Evolutionary conservation across 495 filamentous ascomycete species (phyloP), one percentile per base, ranked within the genome.

Genomic region (Cercophora scortea): DNA sequence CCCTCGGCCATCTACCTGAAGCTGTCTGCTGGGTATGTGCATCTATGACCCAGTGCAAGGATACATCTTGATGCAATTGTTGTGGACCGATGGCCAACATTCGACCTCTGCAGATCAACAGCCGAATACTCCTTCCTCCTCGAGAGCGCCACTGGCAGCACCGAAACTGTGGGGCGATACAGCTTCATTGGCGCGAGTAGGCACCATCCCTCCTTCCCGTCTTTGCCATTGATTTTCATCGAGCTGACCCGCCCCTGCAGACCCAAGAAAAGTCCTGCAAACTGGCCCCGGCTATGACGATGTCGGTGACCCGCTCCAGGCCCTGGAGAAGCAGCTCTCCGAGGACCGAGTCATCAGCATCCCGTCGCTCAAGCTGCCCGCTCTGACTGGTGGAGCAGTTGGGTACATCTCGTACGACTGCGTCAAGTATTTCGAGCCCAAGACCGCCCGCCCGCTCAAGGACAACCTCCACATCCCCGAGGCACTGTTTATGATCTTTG

Each of bases 331-430:
- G 40, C 87, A 95, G 65, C 81, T 98, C 36, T 71, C 81, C 41
- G 71, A 87, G 60, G 84, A 83, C 69, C 81, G 88, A 16, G 86
- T 93, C 46, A 83, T 87, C 49, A 76, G 85, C 38, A 77, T 97
- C 8, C 92, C 94, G 1, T 86, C 84, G 7, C 73, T 95, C 51
- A 77, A 72, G 49, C 78, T 98, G 9, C 93, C 93, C 9, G 85
- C 88, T 33, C 69, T 96, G 64, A 90, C 85, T 1, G 94, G 90
- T 45, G 93, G 94, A 35, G 93, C 92, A 3, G 86, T 98, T 61
- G 93, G 93, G 51, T 98, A 97, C 64, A 88, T 98, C 6, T 89
- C 90, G 39, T 98, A 97, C 65, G 93, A 98, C 66, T 98, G 93
- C 68, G 87, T 98, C 55, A 83, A 83, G 64, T 98, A 98, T 69